phyloP scores from a whole-genome alignment of 805 yeast species.

The Grigorovia humatica region DNA sequence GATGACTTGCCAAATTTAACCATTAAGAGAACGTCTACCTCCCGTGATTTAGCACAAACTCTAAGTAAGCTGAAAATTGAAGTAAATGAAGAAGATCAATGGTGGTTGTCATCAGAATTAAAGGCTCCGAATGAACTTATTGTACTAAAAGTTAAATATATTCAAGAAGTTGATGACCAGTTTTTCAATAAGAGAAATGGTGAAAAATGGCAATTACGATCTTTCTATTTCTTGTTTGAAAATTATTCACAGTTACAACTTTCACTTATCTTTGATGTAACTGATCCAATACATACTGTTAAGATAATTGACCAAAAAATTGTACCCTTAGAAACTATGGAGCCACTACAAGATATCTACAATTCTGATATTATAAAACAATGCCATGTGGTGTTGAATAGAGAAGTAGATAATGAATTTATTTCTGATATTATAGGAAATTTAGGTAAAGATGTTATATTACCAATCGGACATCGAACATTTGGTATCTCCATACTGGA shows the following conservation, averaged over 20 bases:
- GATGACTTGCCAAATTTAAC: conserved; percentile 6
- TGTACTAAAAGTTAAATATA: conserved; percentile 16
- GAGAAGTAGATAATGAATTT: conserved; percentile 9
- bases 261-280: conserved; percentile 44
- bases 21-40: conserved; percentile 9
- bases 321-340: conserved; percentile 4
- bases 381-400: conserved; percentile 32
- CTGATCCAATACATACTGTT: conserved; percentile 44
- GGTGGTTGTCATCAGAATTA: conserved; percentile 55
- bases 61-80: conserved; percentile 10
- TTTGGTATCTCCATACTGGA: conserved; percentile 48
- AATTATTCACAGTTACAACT: conserved; percentile 61
- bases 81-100: conserved; percentile 32
- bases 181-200: conserved; percentile 48
- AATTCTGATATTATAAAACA: conserved; percentile 42
- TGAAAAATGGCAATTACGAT: conserved; percentile 38
- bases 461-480: conserved; percentile 52
- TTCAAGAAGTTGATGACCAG: conserved; percentile 57
- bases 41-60: conserved; percentile 7
- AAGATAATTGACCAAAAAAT: conserved; percentile 22
- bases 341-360: conserved; percentile 34
- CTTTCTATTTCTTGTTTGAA: conserved; percentile 60
- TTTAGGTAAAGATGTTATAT: conserved; percentile 3
- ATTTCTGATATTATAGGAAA: conserved; percentile 4
- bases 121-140: conserved; percentile 37